Evolutionary conservation across 1,284 basidiomycete genomes (phyloP), one percentile per base, ranked within the genome.

Genomic region (Polyporus tsugae): DNA sequence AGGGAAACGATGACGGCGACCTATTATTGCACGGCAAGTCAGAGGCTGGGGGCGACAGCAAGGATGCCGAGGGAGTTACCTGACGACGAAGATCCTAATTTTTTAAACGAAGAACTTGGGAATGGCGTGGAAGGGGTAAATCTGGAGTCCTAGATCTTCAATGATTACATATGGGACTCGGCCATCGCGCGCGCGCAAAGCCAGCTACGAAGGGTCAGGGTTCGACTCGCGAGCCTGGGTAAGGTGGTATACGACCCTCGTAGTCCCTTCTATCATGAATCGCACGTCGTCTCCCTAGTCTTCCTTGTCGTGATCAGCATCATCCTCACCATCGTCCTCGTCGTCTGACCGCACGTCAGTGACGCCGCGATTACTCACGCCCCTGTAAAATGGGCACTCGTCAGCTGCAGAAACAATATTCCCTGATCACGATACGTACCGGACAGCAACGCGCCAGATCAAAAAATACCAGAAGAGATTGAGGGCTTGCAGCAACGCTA

Each of bases 391-490:
- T 9, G 22, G 2, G 19, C 49, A 33, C n/a, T 38, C 33, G 15
- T 33, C 10, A 38, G 35, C 36, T 38, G 15, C 10, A 17, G 6
- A 29, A 6, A 46, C 1, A 46, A 10, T 4, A n/a, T 46, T 19
- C 19, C 17, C 2, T 58, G 11, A 11, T 38, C 11, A 17, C 17
- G 1, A 59, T 19, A 38, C 38, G 36, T 33, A 55, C 88, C 87
- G 82, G 63, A 80, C 76, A 19, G 86, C 77, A 68, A 97, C 91
- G 63, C 94, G 89, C 79, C 88, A 81, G 76, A 97, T 95, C 57
- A 95, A 83, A 79, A 85, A 89, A 78, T 95, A 96, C 95, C 95
- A 97, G 83, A 97, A 97, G 25, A 97, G 73, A 78, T 98, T 97
- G 75, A 98, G 85, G 69, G 89, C 75, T 79, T 96, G 95, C 15